These are phyloP conservation scores for Vigna mungo DNA, from an alignment of 306 rosid genomes.

Conservation along the genomic window DNA sequence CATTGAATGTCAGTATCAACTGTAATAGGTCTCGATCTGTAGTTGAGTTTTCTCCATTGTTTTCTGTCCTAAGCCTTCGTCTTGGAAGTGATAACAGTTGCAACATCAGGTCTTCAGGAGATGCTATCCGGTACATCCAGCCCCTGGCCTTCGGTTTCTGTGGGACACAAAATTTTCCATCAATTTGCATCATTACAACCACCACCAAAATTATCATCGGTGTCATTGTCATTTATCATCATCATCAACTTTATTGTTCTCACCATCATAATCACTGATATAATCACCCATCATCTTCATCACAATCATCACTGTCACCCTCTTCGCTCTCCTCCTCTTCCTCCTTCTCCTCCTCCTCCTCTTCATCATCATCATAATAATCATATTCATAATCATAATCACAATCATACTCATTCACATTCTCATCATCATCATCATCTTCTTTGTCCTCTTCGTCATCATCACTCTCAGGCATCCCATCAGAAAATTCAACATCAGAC, in stretches of 20 bases:
- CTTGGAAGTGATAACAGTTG: conserved; percentile 76
- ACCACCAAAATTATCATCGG: conserved; percentile 52
- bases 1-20: conserved; percentile 61
- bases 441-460: background rate
- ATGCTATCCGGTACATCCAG: conserved; percentile 76
- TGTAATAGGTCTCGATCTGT: conserved; percentile 59
- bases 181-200: conserved; percentile 57
- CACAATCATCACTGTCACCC: background rate
- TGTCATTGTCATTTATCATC: conserved; percentile 49
- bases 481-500: background rate
- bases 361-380: background rate
- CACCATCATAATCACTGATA: conserved; percentile 33
- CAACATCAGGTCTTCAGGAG: conserved; percentile 72
- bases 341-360: background rate
- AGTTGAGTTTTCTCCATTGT: conserved; percentile 51
- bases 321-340: background rate
- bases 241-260: conserved; percentile 45
- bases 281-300: background rate
- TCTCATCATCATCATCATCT: background rate
- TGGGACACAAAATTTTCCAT: conserved; percentile 57
- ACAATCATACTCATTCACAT: background rate
- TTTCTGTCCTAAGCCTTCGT: conserved; percentile 54
- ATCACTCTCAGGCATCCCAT: background rate
- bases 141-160: conserved; percentile 84
- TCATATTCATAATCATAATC: background rate